Conservation (phyloP, 129 eudicot genomes). For the Flaveria trinervia region DNA sequence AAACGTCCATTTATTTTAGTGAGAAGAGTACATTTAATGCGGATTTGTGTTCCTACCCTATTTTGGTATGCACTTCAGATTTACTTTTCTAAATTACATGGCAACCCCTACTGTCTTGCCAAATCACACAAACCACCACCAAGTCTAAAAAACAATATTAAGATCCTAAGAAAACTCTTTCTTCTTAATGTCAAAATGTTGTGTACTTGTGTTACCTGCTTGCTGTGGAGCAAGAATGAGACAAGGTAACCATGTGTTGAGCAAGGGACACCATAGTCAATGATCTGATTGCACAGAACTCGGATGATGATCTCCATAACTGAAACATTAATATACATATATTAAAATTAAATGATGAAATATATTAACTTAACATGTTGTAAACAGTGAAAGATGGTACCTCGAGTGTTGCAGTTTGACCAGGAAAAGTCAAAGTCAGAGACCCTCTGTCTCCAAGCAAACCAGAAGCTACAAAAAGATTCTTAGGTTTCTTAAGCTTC, state of each 20-base stretch:
- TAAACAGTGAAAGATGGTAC: constrained; percentile 37
- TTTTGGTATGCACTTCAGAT: not conserved
- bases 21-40: not conserved
- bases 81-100: constrained; percentile 2
- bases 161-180: not conserved
- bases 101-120: constrained; percentile 8
- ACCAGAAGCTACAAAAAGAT: constrained; percentile 74
- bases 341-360: constrained; percentile 12
- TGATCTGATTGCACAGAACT: constrained; percentile 91
- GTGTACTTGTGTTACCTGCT: constrained; percentile 57
- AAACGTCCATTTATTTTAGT: not conserved
- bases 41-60: not conserved
- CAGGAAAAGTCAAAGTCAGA: constrained; percentile 81
- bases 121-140: constrained; percentile 18
- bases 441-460: constrained; percentile 93
- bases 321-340: constrained; percentile 39
- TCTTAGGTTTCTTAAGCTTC: constrained; percentile 73
- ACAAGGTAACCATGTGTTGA: constrained; percentile 85
- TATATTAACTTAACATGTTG: not conserved
- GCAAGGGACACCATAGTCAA: constrained; percentile 94
- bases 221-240: constrained; percentile 74
- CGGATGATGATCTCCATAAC: constrained; percentile 97
- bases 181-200: not conserved
- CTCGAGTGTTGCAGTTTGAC: constrained; percentile 66
- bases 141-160: not conserved